Percentiles rank a stretch among this genome's conserved stretches.
These are phyloP conservation scores for Bombardia bombarda DNA, from an alignment of 495 filamentous ascomycete genomes.

Conservation along the genomic window DNA sequence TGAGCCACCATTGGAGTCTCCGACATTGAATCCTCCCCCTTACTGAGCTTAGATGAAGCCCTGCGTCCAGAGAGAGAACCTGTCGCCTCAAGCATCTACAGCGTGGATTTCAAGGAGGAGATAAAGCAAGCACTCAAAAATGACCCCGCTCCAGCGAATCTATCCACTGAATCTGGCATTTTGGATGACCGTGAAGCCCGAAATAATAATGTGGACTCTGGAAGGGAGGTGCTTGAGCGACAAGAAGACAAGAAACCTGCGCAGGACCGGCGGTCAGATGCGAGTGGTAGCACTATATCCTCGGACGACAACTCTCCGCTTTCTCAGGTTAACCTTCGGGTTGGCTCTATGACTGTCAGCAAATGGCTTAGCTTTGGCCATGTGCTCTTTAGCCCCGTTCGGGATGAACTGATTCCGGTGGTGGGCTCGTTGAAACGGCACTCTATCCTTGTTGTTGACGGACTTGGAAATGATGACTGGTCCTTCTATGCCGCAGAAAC, in stretches of 20 bases:
- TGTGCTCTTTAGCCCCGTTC: conserved; percentile 88
- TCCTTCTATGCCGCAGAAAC: conserved; percentile 94
- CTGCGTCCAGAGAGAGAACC: conserved; percentile 20
- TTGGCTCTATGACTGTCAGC: conserved; percentile 58
- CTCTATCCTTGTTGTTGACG: conserved; percentile 82
- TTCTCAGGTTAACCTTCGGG: conserved; percentile 73
- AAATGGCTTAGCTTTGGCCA: conserved; percentile 91
- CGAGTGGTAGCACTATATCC: conserved; percentile 31
- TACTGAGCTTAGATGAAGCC: conserved; percentile 24
- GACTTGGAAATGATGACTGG: conserved; percentile 83
- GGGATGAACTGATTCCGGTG: conserved; percentile 58
- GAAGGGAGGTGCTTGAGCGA: conserved; percentile 29
- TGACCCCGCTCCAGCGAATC: conserved; percentile 21
- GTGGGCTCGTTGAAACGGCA: conserved; percentile 42
- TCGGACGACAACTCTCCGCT: conserved; percentile 53
- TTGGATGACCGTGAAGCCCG: background rate
- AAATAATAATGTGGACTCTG: background rate
- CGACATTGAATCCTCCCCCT: conserved; percentile 22
- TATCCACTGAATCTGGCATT: too few species aligned
- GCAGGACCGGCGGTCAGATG: conserved; percentile 40
- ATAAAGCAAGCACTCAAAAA: conserved; percentile 35
- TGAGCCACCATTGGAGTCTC: conserved; percentile 32
- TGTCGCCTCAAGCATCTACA: conserved; percentile 31
- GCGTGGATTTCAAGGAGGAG: conserved; percentile 38
- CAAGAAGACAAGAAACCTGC: too few species aligned